Percentiles rank a stretch among this genome's conserved stretches.
Conservation (phyloP, 2,329 filamentous ascomycete genomes). For the Clarireedia hainanense region DNA sequence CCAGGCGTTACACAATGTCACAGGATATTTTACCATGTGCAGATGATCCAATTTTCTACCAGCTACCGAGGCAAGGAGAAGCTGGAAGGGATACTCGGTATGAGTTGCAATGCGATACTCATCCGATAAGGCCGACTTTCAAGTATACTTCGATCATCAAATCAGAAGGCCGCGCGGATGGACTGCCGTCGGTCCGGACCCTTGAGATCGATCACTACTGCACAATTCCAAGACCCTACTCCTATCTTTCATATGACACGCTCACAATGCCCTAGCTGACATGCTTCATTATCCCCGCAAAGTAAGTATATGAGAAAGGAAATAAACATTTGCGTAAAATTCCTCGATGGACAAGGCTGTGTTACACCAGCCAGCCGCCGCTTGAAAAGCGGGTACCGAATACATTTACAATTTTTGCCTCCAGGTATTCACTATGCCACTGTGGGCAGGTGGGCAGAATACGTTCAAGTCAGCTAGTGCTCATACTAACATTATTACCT, state of each 20-base stretch:
- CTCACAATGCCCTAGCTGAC: no score
- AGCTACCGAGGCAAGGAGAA: neutral
- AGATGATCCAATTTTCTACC: neutral
- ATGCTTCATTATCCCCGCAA: no score
- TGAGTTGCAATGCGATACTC: neutral
- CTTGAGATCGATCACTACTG: neutral
- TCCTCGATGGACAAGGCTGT: neutral
- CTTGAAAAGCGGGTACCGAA: neutral
- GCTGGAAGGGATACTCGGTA: neutral
- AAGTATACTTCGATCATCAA: neutral
- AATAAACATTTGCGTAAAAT: neutral
- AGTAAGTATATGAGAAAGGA: neutral
- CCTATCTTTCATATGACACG: no score
- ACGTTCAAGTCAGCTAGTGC: neutral
- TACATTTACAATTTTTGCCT: neutral
- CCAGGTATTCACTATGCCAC: neutral
- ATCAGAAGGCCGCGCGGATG: neutral
- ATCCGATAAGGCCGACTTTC: neutral
- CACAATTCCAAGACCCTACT: neutral
- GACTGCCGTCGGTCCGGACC: neutral
- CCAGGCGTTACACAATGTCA: neutral
- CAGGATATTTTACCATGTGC: neutral
- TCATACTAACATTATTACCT: neutral
- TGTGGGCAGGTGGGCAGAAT: neutral
- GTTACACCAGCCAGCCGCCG: constrained; percentile 4